These are phyloP conservation scores for Cercospora sp. DNA, from an alignment of 2,329 filamentous ascomycete genomes.

Conservation along the genomic window DNA sequence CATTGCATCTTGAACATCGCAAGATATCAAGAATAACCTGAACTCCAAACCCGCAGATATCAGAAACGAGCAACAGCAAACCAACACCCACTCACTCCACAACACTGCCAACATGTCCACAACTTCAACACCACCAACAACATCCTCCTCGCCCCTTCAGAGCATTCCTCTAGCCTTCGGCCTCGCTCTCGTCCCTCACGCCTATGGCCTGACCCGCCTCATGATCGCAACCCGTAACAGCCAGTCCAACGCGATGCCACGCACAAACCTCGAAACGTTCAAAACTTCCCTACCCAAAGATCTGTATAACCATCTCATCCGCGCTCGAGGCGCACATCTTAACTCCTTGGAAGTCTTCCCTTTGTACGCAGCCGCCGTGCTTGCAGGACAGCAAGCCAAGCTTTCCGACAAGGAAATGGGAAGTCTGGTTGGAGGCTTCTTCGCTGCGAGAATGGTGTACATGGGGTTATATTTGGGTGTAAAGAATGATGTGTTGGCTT, in stretches of 20 bases:
- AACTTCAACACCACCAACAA: neutral
- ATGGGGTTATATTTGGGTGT: slow-evolving; percentile 29
- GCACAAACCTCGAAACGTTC: slow-evolving; percentile 33
- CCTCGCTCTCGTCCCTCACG: slow-evolving; percentile 29
- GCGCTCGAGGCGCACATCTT: slow-evolving; percentile 43
- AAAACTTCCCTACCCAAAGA: slow-evolving; percentile 27
- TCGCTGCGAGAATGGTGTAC: slow-evolving; percentile 27
- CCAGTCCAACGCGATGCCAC: slow-evolving; percentile 29
- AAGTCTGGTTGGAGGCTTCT: slow-evolving; percentile 26
- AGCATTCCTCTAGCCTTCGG: slow-evolving; percentile 27
- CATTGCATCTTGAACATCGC: no score
- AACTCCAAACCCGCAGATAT: no score
- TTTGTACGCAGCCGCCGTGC: slow-evolving; percentile 43
- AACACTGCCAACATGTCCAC: neutral
- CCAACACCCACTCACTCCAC: neutral
- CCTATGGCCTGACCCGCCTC: slow-evolving; percentile 28
- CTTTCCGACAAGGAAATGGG: slow-evolving; percentile 29
- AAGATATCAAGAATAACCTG: no score
- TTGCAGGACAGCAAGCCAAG: slow-evolving; percentile 29
- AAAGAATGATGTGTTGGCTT: slow-evolving; percentile 28
- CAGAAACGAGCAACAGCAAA: no score
- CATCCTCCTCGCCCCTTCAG: neutral
- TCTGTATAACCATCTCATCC: slow-evolving; percentile 30
- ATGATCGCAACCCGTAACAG: slow-evolving; percentile 30
- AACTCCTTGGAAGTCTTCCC: slow-evolving; percentile 50